Base-by-base conservation (phyloP, 768 basidiomycete species). In the Tulasnella sp. region DNA sequence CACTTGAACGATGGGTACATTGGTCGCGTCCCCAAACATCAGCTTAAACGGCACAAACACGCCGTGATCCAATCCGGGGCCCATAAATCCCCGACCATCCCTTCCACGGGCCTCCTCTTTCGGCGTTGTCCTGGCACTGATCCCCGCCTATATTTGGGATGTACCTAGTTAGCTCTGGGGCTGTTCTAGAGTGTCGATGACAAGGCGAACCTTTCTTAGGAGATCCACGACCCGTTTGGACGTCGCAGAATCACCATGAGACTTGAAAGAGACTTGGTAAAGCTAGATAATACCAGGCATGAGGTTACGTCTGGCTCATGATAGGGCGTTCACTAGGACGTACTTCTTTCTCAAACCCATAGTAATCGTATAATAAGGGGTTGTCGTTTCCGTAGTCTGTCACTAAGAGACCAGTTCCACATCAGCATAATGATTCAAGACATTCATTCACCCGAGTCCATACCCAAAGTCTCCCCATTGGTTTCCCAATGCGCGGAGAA, bases 401-500 rank as follows among this genome's bases (percentile, higher is more conserved):
- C 23, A 88, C 86, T 86, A 63, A n/a, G n/a, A n/a, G n/a, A n/a
- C n/a, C n/a, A n/a, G n/a, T n/a, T n/a, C n/a, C n/a, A n/a, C n/a
- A n/a, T n/a, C n/a, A n/a, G n/a, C n/a, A 38, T n/a, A 11, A 2
- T 4, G 51, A 27, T 42, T 26, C 17, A 9, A n/a, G n/a, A n/a
- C n/a, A n/a, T 49, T 19, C 53, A 32, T 43, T 15, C 5, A 17
- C 15, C 15, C 7, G 34, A 38, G 34, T 42, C 75, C 38, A 15
- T 62, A 81, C 84, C 83, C 45, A 82, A 72, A 30, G 79, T 76
- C 67, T 82, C 79, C 1, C 72, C 75, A 10, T 59, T 54, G 1
- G 85, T 83, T 67, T 90, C 87, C 85, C 85, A 89, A 66, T 89
- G 88, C 10, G 88, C 87, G 63, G 83, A 86, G 72, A 88, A 87